Evolutionary conservation across 768 basidiomycete species (phyloP).

Genomic region (Vararia minispora): DNA sequence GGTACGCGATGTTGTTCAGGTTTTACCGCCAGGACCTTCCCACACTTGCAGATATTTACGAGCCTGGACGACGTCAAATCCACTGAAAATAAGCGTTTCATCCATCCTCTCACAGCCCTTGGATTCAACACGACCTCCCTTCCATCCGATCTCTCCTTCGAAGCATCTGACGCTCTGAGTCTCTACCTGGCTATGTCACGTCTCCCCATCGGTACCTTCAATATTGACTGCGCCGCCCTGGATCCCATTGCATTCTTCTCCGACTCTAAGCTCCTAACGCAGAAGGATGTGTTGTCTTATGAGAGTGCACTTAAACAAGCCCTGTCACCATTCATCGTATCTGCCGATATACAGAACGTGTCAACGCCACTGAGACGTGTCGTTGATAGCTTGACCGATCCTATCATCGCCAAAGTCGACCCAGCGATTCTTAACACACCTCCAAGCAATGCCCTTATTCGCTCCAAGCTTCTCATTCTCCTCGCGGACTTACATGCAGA

Average conservation of each 20-base stretch:
- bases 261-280: slow-evolving; percentile 29
- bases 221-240: slow-evolving; percentile 22
- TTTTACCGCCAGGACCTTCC: too few species aligned
- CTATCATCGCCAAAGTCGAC: slow-evolving; percentile 18
- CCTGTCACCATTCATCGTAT: slow-evolving; percentile 26
- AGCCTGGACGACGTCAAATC: slow-evolving; percentile 27
- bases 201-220: slow-evolving; percentile 3
- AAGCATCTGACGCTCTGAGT: slow-evolving; percentile 43
- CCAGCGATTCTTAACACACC: slow-evolving; percentile 20
- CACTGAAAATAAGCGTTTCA: slow-evolving; percentile 34
- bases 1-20: too few species aligned
- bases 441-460: slow-evolving; percentile 24
- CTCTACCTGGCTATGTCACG: slow-evolving; percentile 36
- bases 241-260: slow-evolving; percentile 38
- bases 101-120: slow-evolving; percentile 57
- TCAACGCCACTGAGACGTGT: slow-evolving; percentile 26
- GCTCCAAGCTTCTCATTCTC: slow-evolving; percentile 35
- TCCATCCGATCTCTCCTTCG: slow-evolving; percentile 54
- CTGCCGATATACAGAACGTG: slow-evolving; percentile 24
- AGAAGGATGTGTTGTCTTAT: slow-evolving; percentile 51
- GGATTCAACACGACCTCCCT: slow-evolving; percentile 37
- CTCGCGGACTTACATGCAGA: slow-evolving; percentile 45
- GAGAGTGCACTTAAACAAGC: slow-evolving; percentile 40
- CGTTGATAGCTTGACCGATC: slow-evolving; percentile 30
- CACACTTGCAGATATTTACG: slow-evolving; percentile 24